Evolutionary conservation across 2,329 filamentous ascomycete genomes (phyloP), one percentile per base, ranked within the genome.

Genomic region (Xylariaceae sp.): DNA sequence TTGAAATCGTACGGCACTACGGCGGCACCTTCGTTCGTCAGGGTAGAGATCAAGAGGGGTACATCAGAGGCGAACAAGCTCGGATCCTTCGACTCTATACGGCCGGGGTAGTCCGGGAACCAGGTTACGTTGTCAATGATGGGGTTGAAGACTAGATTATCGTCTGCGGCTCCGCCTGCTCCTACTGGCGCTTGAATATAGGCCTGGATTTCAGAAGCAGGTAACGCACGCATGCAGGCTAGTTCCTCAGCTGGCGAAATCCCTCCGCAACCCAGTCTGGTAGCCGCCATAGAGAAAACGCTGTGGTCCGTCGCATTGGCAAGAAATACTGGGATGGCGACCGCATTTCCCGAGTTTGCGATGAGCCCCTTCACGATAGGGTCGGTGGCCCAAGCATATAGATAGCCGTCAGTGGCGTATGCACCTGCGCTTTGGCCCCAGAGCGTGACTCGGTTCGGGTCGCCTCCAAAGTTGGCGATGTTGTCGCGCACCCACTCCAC

Each of bases 401-500:
- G 17, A 33, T 58, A 61, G 6, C 43, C 60, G 28, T 53, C 66
- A 6, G 44, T 31, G 40, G 12, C 24, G 23, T 45, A 51, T 17
- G 70, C 62, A 4, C 81, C 80, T 3, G 81, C 78, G 28, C 78
- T 79, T 66, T 81, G 76, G 11, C 81, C 81, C 65, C 77, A 78
- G 16, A 81, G 70, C 0, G 68, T 72, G 17, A 74, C 66, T 12
- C 65, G 67, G 4, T 48, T 62, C 16, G 70, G 68, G 36, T 74
- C 68, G n/a, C 71, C 71, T 8, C 70, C 71, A 50, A 73, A 73
- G 12, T 59, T 62, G 2, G 65, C 63, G 48, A 73, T 72, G 26
- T 71, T 51, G 33, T 78, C 67, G 52, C 82, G 76, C 2, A 86
- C 75, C 84, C 84, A 87, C 61, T 84, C 73, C 4, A 87, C 70